Evolutionary conservation across 2,329 filamentous ascomycete genomes (phyloP), one percentile per base, ranked within the genome.

Genomic region (Escovopsis sp.): DNA sequence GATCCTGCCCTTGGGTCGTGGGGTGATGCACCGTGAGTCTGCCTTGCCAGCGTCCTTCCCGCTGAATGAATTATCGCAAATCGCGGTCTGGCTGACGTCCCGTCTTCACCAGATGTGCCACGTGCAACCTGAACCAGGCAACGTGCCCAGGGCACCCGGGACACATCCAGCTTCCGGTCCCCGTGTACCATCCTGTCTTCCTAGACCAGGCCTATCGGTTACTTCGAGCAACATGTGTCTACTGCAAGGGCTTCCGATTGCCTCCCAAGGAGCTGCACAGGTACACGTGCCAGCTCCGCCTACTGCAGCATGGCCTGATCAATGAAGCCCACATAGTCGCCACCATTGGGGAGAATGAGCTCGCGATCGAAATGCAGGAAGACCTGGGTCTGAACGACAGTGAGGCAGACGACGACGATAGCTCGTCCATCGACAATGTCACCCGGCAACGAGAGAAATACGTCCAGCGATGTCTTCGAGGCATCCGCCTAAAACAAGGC

Each of bases 111-210:
- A 93, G 85, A 52, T 98, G 90, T 62, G 71, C 85, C 48, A 98
- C 90, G 56, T 98, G 90, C 62, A 84, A 88, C 46, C 70, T 93
- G 45, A 81, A 78, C 50, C 78, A 77, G 41, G 71, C 76, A 51
- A 73, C 73, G 48, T 98, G 92, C 55, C 85, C 88, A 6, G 92
- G 92, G 38, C 92, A 98, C 62, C 73, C 81, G 40, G 92, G 90
- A 35, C 90, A 98, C 53, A 93, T 98, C 55, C 85, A 94, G 48
- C 76, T 98, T 11, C 87, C 90, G 12, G 79, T 87, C 11, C 84
- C 83, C 32, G 83, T 94, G 35, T 98, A 96, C 55, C 88, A 98
- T 57, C 84, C 88, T n/a, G 81, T 86, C 2, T 96, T 94, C 52
- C 80, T 98, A 66, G 87, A 94, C 53, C 87, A 94, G 55, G 72